Conservation (phyloP, 768 basidiomycete species). For the Saitozyma sp. region DNA sequence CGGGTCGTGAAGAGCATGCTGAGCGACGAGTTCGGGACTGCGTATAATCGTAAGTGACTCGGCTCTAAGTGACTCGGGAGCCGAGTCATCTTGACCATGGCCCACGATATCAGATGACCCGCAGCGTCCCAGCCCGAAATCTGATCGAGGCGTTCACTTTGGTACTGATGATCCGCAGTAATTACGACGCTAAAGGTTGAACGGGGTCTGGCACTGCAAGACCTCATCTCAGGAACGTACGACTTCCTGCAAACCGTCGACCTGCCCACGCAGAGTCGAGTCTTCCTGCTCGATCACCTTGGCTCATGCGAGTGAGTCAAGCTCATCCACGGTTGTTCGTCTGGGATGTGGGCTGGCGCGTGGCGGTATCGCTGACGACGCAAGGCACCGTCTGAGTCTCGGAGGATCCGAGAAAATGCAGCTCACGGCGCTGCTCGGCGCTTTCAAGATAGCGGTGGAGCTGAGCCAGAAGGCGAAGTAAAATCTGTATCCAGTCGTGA, state of each 20-base stretch:
- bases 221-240: slow-evolving; percentile 85
- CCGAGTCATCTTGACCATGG: background rate
- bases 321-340: background rate
- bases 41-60: slow-evolving; percentile 59
- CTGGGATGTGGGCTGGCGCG: background rate
- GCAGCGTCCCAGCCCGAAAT: no score
- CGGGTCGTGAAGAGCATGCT: slow-evolving; percentile 93
- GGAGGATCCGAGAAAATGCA: slow-evolving; percentile 95
- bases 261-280: slow-evolving; percentile 77
- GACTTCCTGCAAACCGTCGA: slow-evolving; percentile 86
- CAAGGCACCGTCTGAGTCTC: slow-evolving; percentile 82
- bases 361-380: background rate
- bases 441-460: slow-evolving; percentile 90
- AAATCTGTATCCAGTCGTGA: no score
- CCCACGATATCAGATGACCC: background rate
- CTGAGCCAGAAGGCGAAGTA: slow-evolving; percentile 34
- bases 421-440: slow-evolving; percentile 81
- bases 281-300: slow-evolving; percentile 87
- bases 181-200: slow-evolving; percentile 84
- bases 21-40: slow-evolving; percentile 89
- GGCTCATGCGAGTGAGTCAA: slow-evolving; percentile 90
- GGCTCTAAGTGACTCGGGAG: no score
- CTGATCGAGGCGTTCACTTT: background rate
- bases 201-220: slow-evolving; percentile 90
- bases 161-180: slow-evolving; percentile 59